A percentile compares a stretch with the other conserved stretches of the same genome.
phyloP scores from a whole-genome alignment of 108 stramenopile species.

The Nannochloropsis salina region DNA sequence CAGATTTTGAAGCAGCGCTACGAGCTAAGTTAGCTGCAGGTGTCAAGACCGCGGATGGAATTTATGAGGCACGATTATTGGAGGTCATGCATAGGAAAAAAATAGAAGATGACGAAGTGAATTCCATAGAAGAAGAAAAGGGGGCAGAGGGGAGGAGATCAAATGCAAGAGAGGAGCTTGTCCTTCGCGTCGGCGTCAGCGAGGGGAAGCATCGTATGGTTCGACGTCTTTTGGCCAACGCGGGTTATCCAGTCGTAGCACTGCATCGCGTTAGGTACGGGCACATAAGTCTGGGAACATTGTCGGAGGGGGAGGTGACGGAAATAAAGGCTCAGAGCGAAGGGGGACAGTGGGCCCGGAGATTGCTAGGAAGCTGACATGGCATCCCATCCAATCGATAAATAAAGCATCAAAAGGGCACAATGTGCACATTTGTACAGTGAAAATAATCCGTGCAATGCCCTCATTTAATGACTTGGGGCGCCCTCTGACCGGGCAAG shows the following conservation, averaged over 20 bases:
- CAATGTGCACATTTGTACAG: too few relatives aligned
- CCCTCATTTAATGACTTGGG: too few relatives aligned
- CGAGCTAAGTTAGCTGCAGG: constrained; percentile 30
- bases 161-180: not conserved
- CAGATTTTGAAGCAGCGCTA: constrained; percentile 23
- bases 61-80: constrained; percentile 36
- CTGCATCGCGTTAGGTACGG: constrained; percentile 51
- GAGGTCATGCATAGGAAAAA: constrained; percentile 8
- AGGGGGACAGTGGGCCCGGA: not conserved
- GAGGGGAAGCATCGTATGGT: constrained; percentile 57
- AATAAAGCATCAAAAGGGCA: too few relatives aligned
- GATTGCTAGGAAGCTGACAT: not conserved
- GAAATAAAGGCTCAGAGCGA: not conserved
- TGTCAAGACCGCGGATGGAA: constrained; percentile 46
- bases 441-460: too few relatives aligned
- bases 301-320: constrained; percentile 33
- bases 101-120: not conserved
- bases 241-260: constrained; percentile 49
- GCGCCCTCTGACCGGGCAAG: too few relatives aligned
- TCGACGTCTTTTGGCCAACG: constrained; percentile 54
- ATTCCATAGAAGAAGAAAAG: not conserved
- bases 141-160: not conserved
- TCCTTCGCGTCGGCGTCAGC: constrained; percentile 39
- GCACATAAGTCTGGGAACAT: constrained; percentile 24
- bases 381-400: not conserved